Evolutionary conservation across 2,329 filamentous ascomycete genomes (phyloP).

Genomic region (Botrytis pseudocinerea): DNA sequence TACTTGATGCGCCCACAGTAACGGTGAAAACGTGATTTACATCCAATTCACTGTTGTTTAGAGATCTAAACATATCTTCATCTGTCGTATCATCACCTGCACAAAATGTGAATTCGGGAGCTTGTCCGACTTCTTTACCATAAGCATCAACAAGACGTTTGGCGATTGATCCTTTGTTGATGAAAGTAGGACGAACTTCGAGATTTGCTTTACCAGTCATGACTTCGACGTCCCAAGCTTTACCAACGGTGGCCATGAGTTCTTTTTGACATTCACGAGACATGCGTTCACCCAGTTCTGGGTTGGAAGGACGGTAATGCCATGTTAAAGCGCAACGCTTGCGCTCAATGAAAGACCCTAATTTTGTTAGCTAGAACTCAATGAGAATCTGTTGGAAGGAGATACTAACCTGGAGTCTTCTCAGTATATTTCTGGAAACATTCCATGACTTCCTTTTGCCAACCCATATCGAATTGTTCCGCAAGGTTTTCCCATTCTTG

Average conservation of each 20-base stretch:
- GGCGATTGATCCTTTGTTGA: conserved; percentile 97
- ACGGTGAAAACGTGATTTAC: conserved; percentile 80
- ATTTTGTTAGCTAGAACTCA: conserved; percentile 28
- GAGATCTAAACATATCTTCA: conserved; percentile 91
- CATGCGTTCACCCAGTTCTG: conserved; percentile 78
- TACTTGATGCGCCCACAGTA: conserved; percentile 87
- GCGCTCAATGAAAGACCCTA: conserved; percentile 86
- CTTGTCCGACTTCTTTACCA: conserved; percentile 51
- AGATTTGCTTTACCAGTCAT: conserved; percentile 97
- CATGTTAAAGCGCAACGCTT: conserved; percentile 95
- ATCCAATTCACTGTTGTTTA: conserved; percentile 60
- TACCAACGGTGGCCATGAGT: conserved; percentile 73
- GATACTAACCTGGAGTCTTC: conserved; percentile 68
- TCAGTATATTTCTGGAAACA: conserved; percentile 89
- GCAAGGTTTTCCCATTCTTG: conserved; percentile 87
- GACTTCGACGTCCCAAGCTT: conserved; percentile 87
- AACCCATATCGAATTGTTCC: conserved; percentile 84
- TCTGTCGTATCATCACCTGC: conserved; percentile 96
- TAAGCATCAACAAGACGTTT: conserved; percentile 79
- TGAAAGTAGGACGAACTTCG: conserved; percentile 92
- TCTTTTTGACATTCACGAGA: conserved; percentile 79
- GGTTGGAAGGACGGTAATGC: conserved; percentile 93
- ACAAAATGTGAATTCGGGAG: conserved; percentile 85
- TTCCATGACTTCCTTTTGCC: conserved; percentile 82
- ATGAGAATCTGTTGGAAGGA: background rate